Conservation (phyloP, 495 filamentous ascomycete genomes). For the Parachaetomium inaequale region DNA sequence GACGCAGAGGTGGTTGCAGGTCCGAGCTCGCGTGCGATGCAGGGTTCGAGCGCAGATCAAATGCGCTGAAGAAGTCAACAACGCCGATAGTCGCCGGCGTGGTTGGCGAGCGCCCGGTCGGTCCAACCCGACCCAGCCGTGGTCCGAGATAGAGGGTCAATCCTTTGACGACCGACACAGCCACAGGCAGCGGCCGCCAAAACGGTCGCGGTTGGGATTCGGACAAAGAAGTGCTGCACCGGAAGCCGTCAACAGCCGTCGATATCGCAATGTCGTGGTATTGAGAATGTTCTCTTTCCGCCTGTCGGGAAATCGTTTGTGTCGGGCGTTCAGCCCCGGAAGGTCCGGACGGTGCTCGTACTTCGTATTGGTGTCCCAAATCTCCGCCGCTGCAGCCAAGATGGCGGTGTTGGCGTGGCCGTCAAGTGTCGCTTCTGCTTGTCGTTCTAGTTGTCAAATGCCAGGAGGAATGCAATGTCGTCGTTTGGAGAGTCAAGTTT, state of each 20-base stretch:
- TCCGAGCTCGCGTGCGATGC: background rate
- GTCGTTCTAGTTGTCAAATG: background rate
- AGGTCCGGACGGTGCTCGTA: background rate
- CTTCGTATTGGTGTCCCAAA: background rate
- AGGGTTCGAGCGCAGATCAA: background rate
- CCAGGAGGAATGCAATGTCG: background rate
- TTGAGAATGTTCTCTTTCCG: background rate
- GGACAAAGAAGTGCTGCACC: constrained; percentile 5
- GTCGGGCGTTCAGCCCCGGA: background rate
- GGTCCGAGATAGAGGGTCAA: background rate
- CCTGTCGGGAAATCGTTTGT: background rate
- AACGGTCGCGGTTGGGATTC: background rate
- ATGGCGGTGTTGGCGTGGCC: background rate
- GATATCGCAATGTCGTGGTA: background rate
- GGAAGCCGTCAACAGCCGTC: background rate
- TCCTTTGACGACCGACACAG: no score
- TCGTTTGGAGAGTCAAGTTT: background rate
- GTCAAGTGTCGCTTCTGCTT: background rate
- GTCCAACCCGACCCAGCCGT: background rate
- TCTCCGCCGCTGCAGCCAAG: background rate
- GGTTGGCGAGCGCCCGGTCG: background rate
- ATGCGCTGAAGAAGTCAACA: background rate
- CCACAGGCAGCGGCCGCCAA: background rate
- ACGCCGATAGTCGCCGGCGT: background rate
- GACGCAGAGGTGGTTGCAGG: background rate